A percentile compares a stretch with the other conserved stretches of the same genome.
These are phyloP conservation scores for Simmondsia chinensis DNA, from an alignment of 148 eudicot species.

Conservation along the genomic window DNA sequence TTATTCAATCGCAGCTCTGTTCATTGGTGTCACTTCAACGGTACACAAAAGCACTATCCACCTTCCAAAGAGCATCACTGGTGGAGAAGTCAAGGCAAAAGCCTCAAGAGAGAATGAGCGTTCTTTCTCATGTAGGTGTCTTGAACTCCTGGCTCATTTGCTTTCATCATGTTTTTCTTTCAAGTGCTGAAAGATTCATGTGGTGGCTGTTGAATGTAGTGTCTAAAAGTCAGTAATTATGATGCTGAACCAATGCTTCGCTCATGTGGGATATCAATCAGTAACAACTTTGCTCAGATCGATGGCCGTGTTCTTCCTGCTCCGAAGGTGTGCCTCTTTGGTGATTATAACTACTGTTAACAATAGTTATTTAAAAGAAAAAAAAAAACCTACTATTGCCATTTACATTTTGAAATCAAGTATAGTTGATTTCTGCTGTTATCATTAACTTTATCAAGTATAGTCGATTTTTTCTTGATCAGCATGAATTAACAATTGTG, in stretches of 20 bases:
- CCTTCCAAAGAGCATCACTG: slow-evolving; percentile 64
- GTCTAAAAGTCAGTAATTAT: slow-evolving; percentile 66
- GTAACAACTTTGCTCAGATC: slow-evolving; percentile 50
- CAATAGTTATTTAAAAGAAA: no score
- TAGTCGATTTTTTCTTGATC: background rate
- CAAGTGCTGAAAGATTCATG: background rate
- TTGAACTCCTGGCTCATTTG: background rate
- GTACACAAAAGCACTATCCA: slow-evolving; percentile 64
- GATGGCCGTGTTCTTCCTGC: slow-evolving; percentile 83
- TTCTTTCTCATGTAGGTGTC: slow-evolving; percentile 49
- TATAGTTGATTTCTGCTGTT: no score
- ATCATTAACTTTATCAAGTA: no score
- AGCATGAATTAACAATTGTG: no score
- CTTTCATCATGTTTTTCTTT: background rate
- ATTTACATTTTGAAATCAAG: no score
- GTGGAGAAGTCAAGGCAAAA: slow-evolving; percentile 95
- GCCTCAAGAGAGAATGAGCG: slow-evolving; percentile 84
- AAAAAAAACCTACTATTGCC: no score
- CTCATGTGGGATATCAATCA: slow-evolving; percentile 75
- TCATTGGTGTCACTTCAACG: slow-evolving; percentile 82
- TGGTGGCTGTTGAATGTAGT: slow-evolving; percentile 29
- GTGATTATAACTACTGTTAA: background rate
- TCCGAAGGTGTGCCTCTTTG: slow-evolving; percentile 44
- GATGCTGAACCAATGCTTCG: slow-evolving; percentile 78
- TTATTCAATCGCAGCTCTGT: slow-evolving; percentile 68